These are phyloP conservation scores for Abelmoschus esculentus DNA, from an alignment of 345 rosid genomes.

Conservation along the genomic window DNA sequence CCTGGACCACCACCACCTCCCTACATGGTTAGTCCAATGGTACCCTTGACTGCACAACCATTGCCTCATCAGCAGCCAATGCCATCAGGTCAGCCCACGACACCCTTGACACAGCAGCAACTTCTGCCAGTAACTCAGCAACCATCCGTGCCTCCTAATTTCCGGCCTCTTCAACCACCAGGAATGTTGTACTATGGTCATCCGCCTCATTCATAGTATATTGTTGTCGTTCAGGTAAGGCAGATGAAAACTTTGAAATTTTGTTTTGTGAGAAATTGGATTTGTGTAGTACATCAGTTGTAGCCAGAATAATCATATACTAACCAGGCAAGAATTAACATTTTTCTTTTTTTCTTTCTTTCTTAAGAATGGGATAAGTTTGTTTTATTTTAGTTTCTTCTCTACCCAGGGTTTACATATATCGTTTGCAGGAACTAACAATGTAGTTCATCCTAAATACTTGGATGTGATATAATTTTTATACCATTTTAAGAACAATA, in stretches of 20 bases:
- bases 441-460: too few species aligned
- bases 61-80: slow-evolving; percentile 39
- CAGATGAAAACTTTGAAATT: slow-evolving; percentile 11
- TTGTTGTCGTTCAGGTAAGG: slow-evolving; percentile 10
- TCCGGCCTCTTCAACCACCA: slow-evolving; percentile 64
- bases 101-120: slow-evolving; percentile 31
- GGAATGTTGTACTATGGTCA: slow-evolving; percentile 58
- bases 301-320: slow-evolving; percentile 11
- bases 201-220: slow-evolving; percentile 51
- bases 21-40: slow-evolving; percentile 48
- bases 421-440: too few species aligned
- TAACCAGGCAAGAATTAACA: not conserved
- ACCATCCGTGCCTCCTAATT: slow-evolving; percentile 41
- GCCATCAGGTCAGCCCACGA: slow-evolving; percentile 22
- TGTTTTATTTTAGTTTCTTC: not conserved
- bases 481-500: too few species aligned
- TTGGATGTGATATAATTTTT: too few species aligned
- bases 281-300: not conserved
- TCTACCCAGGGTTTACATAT: not conserved
- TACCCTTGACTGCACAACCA: slow-evolving; percentile 31
- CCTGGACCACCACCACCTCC: slow-evolving; percentile 47
- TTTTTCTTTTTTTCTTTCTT: not conserved
- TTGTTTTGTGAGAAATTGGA: slow-evolving; percentile 12
- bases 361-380: not conserved
- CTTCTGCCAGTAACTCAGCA: not conserved